A percentile compares a stretch with the other conserved stretches of the same genome.
Evolutionary conservation across 108 stramenopile genomes (phyloP).

Genomic region (Bacterosira constricta): DNA sequence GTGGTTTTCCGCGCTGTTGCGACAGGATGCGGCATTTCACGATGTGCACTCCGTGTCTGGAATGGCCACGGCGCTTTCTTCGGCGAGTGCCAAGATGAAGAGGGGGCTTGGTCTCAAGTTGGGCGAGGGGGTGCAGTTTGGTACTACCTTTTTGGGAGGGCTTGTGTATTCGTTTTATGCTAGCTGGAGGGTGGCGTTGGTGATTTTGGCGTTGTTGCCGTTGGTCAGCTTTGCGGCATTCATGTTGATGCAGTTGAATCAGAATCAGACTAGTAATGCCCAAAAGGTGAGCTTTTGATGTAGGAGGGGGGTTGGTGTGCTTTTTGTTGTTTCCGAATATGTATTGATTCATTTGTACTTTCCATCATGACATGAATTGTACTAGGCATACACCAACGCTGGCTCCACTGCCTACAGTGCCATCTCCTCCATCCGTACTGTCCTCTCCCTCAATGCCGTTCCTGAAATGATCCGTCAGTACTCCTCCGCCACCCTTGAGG

Average conservation of each 20-base stretch:
- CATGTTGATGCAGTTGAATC: conserved; percentile 59
- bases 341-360: conserved; percentile 5
- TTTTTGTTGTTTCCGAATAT: not conserved
- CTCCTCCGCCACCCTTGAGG: conserved; percentile 54
- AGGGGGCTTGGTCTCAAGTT: conserved; percentile 69
- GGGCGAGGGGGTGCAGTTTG: conserved; percentile 78
- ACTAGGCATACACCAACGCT: conserved; percentile 52
- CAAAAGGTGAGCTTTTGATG: conserved; percentile 27
- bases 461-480: conserved; percentile 52
- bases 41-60: conserved; percentile 61
- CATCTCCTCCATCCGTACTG: conserved; percentile 50
- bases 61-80: conserved; percentile 29
- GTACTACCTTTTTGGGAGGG: conserved; percentile 62
- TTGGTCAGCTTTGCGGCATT: conserved; percentile 52
- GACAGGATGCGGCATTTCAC: conserved; percentile 71
- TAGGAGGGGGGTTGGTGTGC: not conserved
- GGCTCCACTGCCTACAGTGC: conserved; percentile 39
- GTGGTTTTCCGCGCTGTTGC: conserved; percentile 69
- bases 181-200: conserved; percentile 65
- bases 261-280: conserved; percentile 42
- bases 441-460: conserved; percentile 52
- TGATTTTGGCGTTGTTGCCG: conserved; percentile 59
- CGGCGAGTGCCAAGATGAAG: conserved; percentile 20
- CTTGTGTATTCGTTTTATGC: conserved; percentile 60
- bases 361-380: not conserved